A percentile compares a stretch with the other conserved stretches of the same genome.
Conservation (phyloP, 352 stramenopile species). For the Aphanomyces stellatus region DNA sequence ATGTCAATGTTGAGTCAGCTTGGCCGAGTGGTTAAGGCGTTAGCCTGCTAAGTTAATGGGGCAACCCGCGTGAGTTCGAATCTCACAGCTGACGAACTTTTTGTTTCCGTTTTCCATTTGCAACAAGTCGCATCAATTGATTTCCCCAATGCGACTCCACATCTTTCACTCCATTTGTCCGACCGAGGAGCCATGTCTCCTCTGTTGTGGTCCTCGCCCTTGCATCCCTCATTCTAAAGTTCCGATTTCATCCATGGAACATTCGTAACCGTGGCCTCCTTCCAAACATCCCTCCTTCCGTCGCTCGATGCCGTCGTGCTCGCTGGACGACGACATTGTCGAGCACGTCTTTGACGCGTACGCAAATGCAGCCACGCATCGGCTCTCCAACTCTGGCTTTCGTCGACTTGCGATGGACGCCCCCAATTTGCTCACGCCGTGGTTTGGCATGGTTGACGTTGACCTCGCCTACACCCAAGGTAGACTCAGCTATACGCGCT, state of each 20-base stretch:
- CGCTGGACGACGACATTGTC: conserved; percentile 1
- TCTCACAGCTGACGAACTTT: conserved; percentile 1
- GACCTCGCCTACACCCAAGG: conserved; percentile 17
- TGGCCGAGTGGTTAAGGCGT: conserved; percentile 10
- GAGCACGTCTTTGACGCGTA: conserved; percentile 14
- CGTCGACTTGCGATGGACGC: not conserved
- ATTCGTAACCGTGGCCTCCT: too few relatives aligned
- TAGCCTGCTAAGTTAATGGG: conserved; percentile 8
- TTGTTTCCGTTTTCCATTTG: not conserved
- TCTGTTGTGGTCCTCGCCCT: too few relatives aligned
- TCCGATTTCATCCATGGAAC: too few relatives aligned
- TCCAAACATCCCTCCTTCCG: too few relatives aligned
- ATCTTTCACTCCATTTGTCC: not conserved
- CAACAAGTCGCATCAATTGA: not conserved
- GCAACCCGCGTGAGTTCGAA: conserved; percentile 3
- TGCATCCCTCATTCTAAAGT: too few relatives aligned
- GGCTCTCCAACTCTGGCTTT: conserved; percentile 8
- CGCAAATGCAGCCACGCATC: not conserved
- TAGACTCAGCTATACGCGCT: not conserved
- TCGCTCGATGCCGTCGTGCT: not conserved
- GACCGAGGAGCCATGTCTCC: too few relatives aligned
- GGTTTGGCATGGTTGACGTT: conserved; percentile 16
- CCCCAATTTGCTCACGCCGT: conserved; percentile 14
- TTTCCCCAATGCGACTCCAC: not conserved
- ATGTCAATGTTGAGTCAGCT: conserved; percentile 12